Evolutionary conservation across 768 basidiomycete species (phyloP).

Genomic region (Pleurotus djamor): DNA sequence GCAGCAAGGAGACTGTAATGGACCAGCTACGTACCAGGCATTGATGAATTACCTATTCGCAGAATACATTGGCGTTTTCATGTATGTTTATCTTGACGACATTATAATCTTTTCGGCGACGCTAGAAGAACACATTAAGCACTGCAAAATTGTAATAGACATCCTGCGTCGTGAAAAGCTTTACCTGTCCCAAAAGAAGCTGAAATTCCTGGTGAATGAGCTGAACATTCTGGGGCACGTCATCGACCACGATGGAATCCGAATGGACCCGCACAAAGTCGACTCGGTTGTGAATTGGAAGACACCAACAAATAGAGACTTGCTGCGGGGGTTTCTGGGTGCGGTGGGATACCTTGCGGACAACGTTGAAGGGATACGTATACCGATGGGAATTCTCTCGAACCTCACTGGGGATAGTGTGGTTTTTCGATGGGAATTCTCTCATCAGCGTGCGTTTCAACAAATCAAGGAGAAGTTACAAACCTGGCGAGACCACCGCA

Average conservation of each 20-base stretch:
- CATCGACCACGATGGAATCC: constrained; percentile 16
- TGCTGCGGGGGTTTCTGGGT: constrained; percentile 26
- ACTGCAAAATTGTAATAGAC: constrained; percentile 23
- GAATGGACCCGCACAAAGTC: constrained; percentile 32
- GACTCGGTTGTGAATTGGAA: constrained; percentile 22
- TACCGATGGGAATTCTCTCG: constrained; percentile 23
- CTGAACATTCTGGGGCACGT: constrained; percentile 18
- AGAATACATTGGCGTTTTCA: constrained; percentile 19
- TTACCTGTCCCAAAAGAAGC: constrained; percentile 25
- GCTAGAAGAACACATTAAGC: constrained; percentile 26
- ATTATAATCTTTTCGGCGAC: constrained; percentile 31
- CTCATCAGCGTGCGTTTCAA: constrained; percentile 17
- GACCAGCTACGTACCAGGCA: constrained; percentile 32
- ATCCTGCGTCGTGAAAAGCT: constrained; percentile 20
- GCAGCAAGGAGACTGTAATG: constrained; percentile 26
- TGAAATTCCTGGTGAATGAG: constrained; percentile 10
- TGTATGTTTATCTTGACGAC: constrained; percentile 31
- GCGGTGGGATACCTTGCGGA: constrained; percentile 26
- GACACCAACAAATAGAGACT: constrained; percentile 18
- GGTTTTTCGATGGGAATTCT: constrained; percentile 10
- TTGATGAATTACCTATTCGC: constrained; percentile 32
- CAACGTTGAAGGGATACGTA: constrained; percentile 16
- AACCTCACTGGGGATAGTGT: constrained; percentile 8
- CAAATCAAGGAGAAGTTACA: constrained; percentile 18
- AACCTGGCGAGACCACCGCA: neutral